A percentile compares a stretch with the other conserved stretches of the same genome.
These are phyloP conservation scores for Collybia sp. DNA, from an alignment of 768 basidiomycete species.

Conservation along the genomic window DNA sequence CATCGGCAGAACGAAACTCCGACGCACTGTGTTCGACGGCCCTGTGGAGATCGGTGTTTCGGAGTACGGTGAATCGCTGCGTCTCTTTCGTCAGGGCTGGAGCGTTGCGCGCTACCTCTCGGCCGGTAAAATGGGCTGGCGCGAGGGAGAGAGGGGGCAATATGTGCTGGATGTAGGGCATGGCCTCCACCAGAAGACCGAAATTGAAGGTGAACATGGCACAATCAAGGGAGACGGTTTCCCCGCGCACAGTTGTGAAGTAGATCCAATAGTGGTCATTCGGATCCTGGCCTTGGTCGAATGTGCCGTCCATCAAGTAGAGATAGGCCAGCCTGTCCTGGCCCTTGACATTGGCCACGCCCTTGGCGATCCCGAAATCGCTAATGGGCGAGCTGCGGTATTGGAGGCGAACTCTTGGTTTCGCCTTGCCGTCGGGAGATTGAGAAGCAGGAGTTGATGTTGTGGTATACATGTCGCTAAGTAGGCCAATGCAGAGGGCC, in stretches of 20 bases:
- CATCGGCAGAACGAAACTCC: constrained; percentile 6
- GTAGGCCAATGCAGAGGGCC: constrained; percentile 26
- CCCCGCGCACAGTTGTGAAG: constrained; percentile 28
- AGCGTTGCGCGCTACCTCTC: constrained; percentile 7
- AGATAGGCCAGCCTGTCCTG: constrained; percentile 25
- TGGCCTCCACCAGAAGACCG: neutral
- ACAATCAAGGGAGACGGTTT: constrained; percentile 25
- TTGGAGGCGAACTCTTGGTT: constrained; percentile 19
- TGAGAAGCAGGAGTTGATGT: constrained; percentile 12
- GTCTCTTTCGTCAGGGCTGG: constrained; percentile 10
- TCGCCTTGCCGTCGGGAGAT: constrained; percentile 12
- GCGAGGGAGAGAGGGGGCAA: constrained; percentile 9
- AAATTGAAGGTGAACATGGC: constrained; percentile 28
- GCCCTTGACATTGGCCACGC: constrained; percentile 18
- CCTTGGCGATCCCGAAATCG: constrained; percentile 29
- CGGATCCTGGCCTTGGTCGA: constrained; percentile 25
- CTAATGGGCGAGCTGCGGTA: constrained; percentile 24
- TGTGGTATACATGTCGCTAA: constrained; percentile 36
- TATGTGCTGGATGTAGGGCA: constrained; percentile 6
- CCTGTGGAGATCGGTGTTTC: constrained; percentile 15
- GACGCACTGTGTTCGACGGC: constrained; percentile 8
- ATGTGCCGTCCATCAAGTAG: constrained; percentile 9
- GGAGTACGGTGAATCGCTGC: constrained; percentile 23
- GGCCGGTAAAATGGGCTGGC: constrained; percentile 20
- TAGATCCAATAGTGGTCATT: constrained; percentile 36